Base-by-base conservation (phyloP, 345 rosid genomes). In the Aegle marmelos region DNA sequence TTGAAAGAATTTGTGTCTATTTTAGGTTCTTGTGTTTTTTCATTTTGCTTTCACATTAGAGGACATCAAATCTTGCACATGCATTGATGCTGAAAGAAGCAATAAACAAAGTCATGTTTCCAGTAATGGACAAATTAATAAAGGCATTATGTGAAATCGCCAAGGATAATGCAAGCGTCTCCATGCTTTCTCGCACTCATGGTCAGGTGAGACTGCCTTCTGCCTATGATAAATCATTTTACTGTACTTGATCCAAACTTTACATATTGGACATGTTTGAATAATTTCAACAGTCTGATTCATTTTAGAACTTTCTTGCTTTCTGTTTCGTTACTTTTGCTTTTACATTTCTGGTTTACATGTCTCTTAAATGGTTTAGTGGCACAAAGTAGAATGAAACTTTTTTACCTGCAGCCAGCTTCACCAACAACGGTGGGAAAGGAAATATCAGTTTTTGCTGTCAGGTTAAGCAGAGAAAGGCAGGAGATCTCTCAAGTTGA, bases 101-200 rank as follows among this genome's bases (percentile, higher is more conserved):
- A 39, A 82, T 90, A 82, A 77, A 82, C 37, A 73, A 79, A 1
- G 95, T 93, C 68, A 82, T 94, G 72, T 82, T 90, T 79, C 98
- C 97, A 28, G 75, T 82, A 24, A 90, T 97, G 97, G 98, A 90
- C 80, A 76, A 89, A 76, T 79, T 94, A 83, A 91, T 91, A 34
- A 79, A 82, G 78, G 93, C 88, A 4, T 80, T 90, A 28, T 84
- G 87, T 80, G 75, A 82, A 10, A 80, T 91, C 85, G 94, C 98
- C 62, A 88, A 88, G 83, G 92, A 83, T 58, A 85, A 89, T 84
- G 97, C 98, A 0, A 73, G 85, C 4, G 59, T 89, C 80, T 83
- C 98, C 33, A 94, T 97, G 99, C 98, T 97, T 83, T 96, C 98
- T 73, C 91, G 95, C 76, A 94, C 98, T 62, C 99, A 96, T 84